Conservation (phyloP, 208 protist genomes). For the Leishmania mexicana region DNA sequence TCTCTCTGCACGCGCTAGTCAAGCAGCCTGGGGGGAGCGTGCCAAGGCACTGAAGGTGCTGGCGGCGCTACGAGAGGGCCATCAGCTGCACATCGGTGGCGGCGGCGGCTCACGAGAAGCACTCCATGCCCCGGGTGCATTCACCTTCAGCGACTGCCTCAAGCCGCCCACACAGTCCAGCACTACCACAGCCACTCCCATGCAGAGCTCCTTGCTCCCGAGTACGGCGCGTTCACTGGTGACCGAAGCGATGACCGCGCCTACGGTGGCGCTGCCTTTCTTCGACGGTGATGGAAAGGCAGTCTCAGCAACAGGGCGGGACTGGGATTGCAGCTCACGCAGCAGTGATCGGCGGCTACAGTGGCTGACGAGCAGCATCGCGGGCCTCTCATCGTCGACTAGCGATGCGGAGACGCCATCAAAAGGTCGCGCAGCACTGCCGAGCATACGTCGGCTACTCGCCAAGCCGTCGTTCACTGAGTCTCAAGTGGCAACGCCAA, state of each 20-base stretch:
- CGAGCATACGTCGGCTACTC: slow-evolving; percentile 30
- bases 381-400: neutral
- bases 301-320: slow-evolving; percentile 9
- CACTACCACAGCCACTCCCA: neutral
- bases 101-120: neutral
- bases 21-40: slow-evolving; percentile 24
- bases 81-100: slow-evolving; percentile 5
- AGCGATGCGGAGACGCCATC: neutral
- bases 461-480: slow-evolving; percentile 20
- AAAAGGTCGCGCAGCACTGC: neutral
- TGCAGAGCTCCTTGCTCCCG: neutral
- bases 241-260: neutral
- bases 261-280: slow-evolving; percentile 21
- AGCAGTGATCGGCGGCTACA: slow-evolving; percentile 27
- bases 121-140: neutral
- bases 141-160: neutral
- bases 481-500: neutral
- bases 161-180: neutral
- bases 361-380: slow-evolving; percentile 22
- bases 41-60: slow-evolving; percentile 34
- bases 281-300: slow-evolving; percentile 26
- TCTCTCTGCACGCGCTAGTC: slow-evolving; percentile 22
- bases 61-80: slow-evolving; percentile 16
- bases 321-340: slow-evolving; percentile 4
- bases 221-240: neutral